Conservation (phyloP, 352 stramenopile genomes). For the Pythium phragmiticola region DNA sequence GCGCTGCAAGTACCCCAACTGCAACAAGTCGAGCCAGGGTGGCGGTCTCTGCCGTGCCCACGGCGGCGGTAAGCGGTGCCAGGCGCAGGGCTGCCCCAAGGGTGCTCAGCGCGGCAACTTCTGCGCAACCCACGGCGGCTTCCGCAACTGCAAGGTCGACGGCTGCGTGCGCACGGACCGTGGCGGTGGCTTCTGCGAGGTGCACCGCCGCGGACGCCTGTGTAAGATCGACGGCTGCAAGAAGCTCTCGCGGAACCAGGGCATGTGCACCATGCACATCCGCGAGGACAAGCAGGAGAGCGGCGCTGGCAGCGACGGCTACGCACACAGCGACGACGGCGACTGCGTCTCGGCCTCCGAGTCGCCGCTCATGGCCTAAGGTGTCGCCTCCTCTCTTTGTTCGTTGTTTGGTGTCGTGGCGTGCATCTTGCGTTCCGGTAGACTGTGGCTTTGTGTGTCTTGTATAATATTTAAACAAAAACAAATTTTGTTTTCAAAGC, state of each 20-base stretch:
- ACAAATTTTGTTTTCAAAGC: constrained; percentile 4
- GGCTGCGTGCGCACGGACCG: constrained; percentile 80
- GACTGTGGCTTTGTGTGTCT: constrained; percentile 2
- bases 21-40: constrained; percentile 77
- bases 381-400: background rate
- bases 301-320: constrained; percentile 10
- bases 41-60: constrained; percentile 41
- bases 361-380: constrained; percentile 12
- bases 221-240: constrained; percentile 87
- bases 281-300: constrained; percentile 76
- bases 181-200: constrained; percentile 82
- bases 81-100: constrained; percentile 71
- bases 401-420: constrained; percentile 3
- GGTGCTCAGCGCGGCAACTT: constrained; percentile 84
- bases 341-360: constrained; percentile 16
- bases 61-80: constrained; percentile 36
- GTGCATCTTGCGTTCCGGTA: background rate
- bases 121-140: constrained; percentile 79
- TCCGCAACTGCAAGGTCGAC: constrained; percentile 87
- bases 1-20: constrained; percentile 81
- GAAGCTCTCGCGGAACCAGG: constrained; percentile 86
- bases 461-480: constrained; percentile 26
- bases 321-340: constrained; percentile 14
- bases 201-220: constrained; percentile 75
- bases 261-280: constrained; percentile 90